Percentiles rank a stretch among this genome's conserved stretches.
Evolutionary conservation across 1,284 basidiomycete genomes (phyloP).

Genomic region (Inonotus hispidus): DNA sequence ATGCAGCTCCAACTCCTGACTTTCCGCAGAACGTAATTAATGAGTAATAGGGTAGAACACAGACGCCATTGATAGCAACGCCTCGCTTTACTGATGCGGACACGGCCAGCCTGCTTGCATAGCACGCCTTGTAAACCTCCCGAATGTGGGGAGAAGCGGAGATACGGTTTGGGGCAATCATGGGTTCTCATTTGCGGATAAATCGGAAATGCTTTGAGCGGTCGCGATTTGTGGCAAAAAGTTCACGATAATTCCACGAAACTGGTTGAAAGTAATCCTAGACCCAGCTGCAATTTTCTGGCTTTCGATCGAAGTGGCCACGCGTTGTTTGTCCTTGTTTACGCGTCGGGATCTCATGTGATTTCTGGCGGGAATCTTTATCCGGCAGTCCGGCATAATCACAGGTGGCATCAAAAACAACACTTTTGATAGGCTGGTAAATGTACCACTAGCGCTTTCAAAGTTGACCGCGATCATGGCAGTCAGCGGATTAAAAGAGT

Average conservation of each 20-base stretch:
- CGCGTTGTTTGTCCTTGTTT: constrained; percentile 1
- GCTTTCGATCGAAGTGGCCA: too few species aligned
- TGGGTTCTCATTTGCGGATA: background rate
- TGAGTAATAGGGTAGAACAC: background rate
- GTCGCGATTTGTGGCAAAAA: too few species aligned
- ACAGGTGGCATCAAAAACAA: background rate
- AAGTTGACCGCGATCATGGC: background rate
- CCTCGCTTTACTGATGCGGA: background rate
- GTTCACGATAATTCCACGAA: too few species aligned
- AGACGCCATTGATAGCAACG: background rate
- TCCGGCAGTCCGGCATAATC: too few species aligned
- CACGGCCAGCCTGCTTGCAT: background rate
- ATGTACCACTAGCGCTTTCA: background rate
- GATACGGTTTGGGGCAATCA: background rate
- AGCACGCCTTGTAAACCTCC: background rate
- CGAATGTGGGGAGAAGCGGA: background rate
- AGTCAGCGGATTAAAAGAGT: constrained; percentile 30
- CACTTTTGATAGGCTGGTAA: background rate
- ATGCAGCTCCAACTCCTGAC: background rate
- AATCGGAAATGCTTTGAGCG: background rate
- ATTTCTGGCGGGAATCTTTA: background rate
- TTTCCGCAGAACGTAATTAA: background rate
- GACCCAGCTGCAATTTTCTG: too few species aligned
- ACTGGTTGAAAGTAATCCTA: too few species aligned
- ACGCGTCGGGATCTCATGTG: background rate